Evolutionary conservation across 1,284 basidiomycete species (phyloP), one percentile per base, ranked within the genome.

Genomic region (Pseudozyma pruni): DNA sequence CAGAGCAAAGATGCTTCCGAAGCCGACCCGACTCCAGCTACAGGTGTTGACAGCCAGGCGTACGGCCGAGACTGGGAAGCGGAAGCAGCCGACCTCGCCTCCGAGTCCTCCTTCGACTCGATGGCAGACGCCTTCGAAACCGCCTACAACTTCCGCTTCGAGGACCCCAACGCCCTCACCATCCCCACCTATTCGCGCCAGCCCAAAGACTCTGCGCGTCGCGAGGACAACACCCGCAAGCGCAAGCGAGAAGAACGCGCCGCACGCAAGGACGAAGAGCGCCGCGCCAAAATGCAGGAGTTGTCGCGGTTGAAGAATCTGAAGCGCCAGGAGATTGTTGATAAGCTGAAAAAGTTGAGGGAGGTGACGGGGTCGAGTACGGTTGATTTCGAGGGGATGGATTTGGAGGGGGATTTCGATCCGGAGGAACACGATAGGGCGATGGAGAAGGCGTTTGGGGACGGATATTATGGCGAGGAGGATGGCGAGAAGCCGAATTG

Each of bases 401-500:
- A 81, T 46, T 52, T 82, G 19, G 76, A 82, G 13, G 63, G 47
- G 0, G 80, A 82, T 50, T 82, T 81, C 63, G 80, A 82, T 44
- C 77, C 80, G 4, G 74, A 73, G 14, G 72, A 69, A 37, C 80
- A 82, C 53, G 80, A 82, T 53, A 48, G 56, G 27, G 50, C 72
- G 37, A 82, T 82, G 80, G 50, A 69, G 32, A 47, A 38, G 23
- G 75, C 70, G 8, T 82, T 82, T 37, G 71, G 73, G 16, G 78
- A 82, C 20, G 50, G 49, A 3, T 82, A 80, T 51, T 81, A 82
- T 45, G 59, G 40, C 2, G 61, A 57, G 13, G 75, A 74, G 9
- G 73, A 72, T 10, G 64, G 42, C 10, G 86, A 35, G 63, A 94
- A 95, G 83, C 94, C 94, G 5, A 84, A 84, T 0, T 97, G 93